Conservation (phyloP, 1,284 basidiomycete species). For the Sphaerobolus stellatus region DNA sequence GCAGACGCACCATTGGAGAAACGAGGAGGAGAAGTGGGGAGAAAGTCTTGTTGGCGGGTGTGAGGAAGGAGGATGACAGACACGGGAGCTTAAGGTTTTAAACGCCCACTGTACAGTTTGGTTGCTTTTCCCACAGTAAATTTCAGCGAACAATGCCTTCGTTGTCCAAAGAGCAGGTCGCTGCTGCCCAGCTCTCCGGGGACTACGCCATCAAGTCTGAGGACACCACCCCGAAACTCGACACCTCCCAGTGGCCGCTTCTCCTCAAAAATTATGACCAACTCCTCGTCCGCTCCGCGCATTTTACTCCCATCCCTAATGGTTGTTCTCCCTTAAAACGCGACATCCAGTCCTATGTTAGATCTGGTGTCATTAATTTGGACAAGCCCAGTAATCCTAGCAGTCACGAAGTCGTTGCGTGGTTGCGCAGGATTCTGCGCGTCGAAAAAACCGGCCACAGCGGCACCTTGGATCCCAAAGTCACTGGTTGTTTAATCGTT, state of each 20-base stretch:
- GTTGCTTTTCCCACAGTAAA: slow-evolving; percentile 6
- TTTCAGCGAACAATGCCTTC: slow-evolving; percentile 17
- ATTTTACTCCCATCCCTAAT: slow-evolving; percentile 96
- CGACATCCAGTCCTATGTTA: slow-evolving; percentile 88
- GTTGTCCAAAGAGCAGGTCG: slow-evolving; percentile 65
- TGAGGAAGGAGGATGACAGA: slow-evolving; percentile 16
- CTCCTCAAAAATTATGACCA: slow-evolving; percentile 99
- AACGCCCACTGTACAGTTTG: slow-evolving; percentile 12
- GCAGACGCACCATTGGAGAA: slow-evolving; percentile 68
- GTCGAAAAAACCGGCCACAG: slow-evolving; percentile 99
- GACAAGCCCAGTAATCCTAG: slow-evolving; percentile 99
- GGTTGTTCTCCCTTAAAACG: slow-evolving; percentile 92
- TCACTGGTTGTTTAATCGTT: slow-evolving; percentile 97
- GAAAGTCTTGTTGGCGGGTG: slow-evolving; percentile 25
- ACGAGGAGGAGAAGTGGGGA: slow-evolving; percentile 12
- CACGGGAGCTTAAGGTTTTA: background rate
- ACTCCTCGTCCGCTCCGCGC: slow-evolving; percentile 88
- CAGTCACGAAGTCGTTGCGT: slow-evolving; percentile 99
- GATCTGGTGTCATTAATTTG: slow-evolving; percentile 98
- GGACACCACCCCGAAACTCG: slow-evolving; percentile 69
- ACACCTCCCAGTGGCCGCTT: slow-evolving; percentile 97
- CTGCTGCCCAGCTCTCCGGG: slow-evolving; percentile 67
- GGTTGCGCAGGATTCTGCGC: slow-evolving; percentile 93
- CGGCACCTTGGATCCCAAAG: slow-evolving; percentile 97
- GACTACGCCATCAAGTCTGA: slow-evolving; percentile 87